Evolutionary conservation across 140 eudicot species (phyloP).

Genomic region (Stevia rebaudiana): DNA sequence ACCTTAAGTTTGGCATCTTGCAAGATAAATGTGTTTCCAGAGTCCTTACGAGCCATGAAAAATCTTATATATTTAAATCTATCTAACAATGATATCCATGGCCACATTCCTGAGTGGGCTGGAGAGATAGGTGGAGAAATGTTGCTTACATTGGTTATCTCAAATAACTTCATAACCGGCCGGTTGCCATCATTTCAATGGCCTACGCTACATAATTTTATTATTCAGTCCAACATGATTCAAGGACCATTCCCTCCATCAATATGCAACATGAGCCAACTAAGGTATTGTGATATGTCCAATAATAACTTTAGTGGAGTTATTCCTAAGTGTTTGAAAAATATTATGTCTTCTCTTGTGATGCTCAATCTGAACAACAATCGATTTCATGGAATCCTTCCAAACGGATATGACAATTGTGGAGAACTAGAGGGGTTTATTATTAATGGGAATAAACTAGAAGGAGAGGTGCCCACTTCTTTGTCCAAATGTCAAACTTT

Average conservation of each 20-base stretch:
- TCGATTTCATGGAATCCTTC: constrained; percentile 23
- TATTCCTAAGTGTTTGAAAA: constrained; percentile 24
- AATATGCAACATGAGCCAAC: constrained; percentile 14
- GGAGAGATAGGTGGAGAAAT: constrained; percentile 8
- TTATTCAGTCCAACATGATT: constrained; percentile 18
- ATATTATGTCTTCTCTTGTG: neutral
- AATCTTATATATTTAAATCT: constrained; percentile 14
- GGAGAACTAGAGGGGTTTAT: constrained; percentile 15
- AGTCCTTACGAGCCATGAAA: constrained; percentile 6
- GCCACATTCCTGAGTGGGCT: constrained; percentile 23
- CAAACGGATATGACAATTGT: neutral
- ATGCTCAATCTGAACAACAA: constrained; percentile 20
- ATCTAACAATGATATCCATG: constrained; percentile 25
- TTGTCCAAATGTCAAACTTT: constrained; percentile 19
- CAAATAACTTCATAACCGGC: constrained; percentile 27
- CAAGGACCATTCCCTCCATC: constrained; percentile 24
- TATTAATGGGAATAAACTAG: constrained; percentile 22
- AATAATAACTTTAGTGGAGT: constrained; percentile 17
- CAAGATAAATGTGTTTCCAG: constrained; percentile 21
- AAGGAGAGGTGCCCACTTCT: constrained; percentile 33
- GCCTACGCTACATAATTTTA: neutral
- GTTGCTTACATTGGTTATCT: neutral
- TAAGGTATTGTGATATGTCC: neutral
- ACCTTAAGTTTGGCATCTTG: constrained; percentile 13
- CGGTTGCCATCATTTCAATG: constrained; percentile 4